Percentiles rank a stretch among this genome's conserved stretches.
Conservation (phyloP, 805 yeast species). For the Cyberlindnera misumaiensis region DNA sequence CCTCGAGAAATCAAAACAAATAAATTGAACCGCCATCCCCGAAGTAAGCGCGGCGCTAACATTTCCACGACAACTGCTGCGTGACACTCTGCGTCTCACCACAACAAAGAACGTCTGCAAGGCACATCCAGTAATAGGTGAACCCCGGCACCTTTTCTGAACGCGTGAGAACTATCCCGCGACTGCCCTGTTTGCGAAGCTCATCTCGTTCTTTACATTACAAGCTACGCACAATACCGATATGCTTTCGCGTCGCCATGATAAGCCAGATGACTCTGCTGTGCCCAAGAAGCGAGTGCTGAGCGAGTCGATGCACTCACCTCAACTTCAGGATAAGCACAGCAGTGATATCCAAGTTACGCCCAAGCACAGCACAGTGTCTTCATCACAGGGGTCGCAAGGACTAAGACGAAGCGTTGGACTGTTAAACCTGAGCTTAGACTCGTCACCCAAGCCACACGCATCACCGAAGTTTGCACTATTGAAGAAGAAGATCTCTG, state of each 20-base stretch:
- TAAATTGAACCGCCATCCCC: background rate
- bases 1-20: slow-evolving; percentile 2
- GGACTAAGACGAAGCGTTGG: slow-evolving; percentile 48
- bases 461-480: slow-evolving; percentile 20
- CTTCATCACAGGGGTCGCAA: slow-evolving; percentile 24
- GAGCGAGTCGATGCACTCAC: slow-evolving; percentile 22
- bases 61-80: too few species aligned
- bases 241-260: too few species aligned
- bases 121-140: too few species aligned
- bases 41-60: background rate
- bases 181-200: too few species aligned
- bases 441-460: slow-evolving; percentile 24
- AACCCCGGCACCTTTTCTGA: too few species aligned
- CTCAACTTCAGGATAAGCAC: slow-evolving; percentile 18
- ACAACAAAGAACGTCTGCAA: too few species aligned
- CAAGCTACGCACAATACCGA: too few species aligned
- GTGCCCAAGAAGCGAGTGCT: slow-evolving; percentile 20
- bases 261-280: background rate
- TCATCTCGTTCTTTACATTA: too few species aligned
- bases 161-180: too few species aligned
- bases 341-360: slow-evolving; percentile 13
- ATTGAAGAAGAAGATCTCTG: slow-evolving; percentile 15
- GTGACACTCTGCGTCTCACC: too few species aligned
- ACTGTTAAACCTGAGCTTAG: slow-evolving; percentile 41
- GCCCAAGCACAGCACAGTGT: slow-evolving; percentile 16